phyloP scores from a whole-genome alignment of 305 asterid species.

The Solanum hybrid region DNA sequence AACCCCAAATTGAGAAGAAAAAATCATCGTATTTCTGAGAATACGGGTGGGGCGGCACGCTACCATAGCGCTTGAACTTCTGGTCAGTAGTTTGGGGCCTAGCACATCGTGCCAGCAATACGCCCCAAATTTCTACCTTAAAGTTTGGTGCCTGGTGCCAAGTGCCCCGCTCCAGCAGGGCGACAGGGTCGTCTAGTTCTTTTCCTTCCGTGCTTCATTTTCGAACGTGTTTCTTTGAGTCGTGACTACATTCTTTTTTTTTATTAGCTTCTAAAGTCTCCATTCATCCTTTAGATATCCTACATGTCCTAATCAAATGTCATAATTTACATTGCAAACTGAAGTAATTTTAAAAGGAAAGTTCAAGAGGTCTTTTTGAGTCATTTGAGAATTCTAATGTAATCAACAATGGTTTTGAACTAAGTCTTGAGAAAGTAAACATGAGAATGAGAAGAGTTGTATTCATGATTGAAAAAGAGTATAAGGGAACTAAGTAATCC shows the following conservation, averaged over 20 bases:
- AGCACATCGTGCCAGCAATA: neutral
- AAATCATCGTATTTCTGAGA: neutral
- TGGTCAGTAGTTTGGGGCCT: neutral
- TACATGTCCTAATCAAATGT: neutral
- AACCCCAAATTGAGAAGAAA: neutral
- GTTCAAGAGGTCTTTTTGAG: neutral
- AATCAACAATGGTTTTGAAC: neutral
- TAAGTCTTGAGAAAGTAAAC: neutral
- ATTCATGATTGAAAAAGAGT: neutral
- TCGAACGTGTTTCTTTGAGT: neutral
- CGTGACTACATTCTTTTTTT: neutral
- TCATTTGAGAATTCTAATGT: neutral
- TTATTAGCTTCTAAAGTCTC: neutral
- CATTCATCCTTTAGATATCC: neutral
- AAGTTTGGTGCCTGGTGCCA: neutral
- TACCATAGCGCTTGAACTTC: neutral
- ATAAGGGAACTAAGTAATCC: neutral
- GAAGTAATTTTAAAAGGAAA: neutral
- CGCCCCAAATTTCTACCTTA: neutral
- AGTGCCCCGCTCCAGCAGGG: neutral
- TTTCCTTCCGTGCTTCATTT: neutral
- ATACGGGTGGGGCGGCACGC: neutral
- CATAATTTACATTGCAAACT: neutral
- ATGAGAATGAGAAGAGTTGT: neutral
- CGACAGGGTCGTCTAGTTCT: neutral